Percentiles rank a stretch among this genome's conserved stretches.
These are phyloP conservation scores for Cladophialophora exuberans DNA, from an alignment of 2,329 filamentous ascomycete genomes.

Conservation along the genomic window DNA sequence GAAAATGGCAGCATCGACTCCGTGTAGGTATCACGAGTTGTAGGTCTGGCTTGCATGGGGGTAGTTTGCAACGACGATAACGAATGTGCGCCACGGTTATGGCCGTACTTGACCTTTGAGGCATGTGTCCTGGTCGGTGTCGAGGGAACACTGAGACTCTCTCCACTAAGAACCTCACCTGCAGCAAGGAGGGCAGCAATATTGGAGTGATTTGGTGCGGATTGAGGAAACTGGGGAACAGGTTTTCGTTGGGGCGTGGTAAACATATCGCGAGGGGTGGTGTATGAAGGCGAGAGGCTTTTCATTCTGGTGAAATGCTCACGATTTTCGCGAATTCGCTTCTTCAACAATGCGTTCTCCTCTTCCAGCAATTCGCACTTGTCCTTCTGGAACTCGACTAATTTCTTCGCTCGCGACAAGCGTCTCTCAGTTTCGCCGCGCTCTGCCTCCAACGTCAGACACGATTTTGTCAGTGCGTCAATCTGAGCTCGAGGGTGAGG, in stretches of 20 bases:
- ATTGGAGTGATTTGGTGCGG: slow-evolving; percentile 45
- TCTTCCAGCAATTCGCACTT: slow-evolving; percentile 71
- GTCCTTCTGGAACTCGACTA: slow-evolving; percentile 78
- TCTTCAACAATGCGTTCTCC: slow-evolving; percentile 75
- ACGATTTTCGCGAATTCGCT: slow-evolving; percentile 84
- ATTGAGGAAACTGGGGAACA: slow-evolving; percentile 42
- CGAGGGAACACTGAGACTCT: slow-evolving; percentile 73
- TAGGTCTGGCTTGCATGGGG: slow-evolving; percentile 60
- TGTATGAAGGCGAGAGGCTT: slow-evolving; percentile 56
- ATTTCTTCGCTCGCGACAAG: slow-evolving; percentile 72
- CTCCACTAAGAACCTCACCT: slow-evolving; percentile 76
- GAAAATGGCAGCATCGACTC: slow-evolving; percentile 34
- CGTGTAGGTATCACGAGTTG: slow-evolving; percentile 47
- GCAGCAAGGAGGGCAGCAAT: slow-evolving; percentile 77
- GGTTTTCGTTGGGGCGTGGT: slow-evolving; percentile 48
- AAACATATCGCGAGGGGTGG: slow-evolving; percentile 60
- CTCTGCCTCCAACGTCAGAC: slow-evolving; percentile 68
- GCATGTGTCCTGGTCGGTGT: slow-evolving; percentile 62
- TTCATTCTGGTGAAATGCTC: slow-evolving; percentile 77
- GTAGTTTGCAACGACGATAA: slow-evolving; percentile 83
- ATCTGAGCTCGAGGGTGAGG: slow-evolving; percentile 57
- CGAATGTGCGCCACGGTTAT: slow-evolving; percentile 77
- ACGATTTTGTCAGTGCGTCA: slow-evolving; percentile 62
- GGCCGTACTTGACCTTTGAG: slow-evolving; percentile 60
- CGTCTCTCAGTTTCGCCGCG: slow-evolving; percentile 58